Conservation (phyloP, 2,329 filamentous ascomycete species). For the Akanthomyces lecanii region DNA sequence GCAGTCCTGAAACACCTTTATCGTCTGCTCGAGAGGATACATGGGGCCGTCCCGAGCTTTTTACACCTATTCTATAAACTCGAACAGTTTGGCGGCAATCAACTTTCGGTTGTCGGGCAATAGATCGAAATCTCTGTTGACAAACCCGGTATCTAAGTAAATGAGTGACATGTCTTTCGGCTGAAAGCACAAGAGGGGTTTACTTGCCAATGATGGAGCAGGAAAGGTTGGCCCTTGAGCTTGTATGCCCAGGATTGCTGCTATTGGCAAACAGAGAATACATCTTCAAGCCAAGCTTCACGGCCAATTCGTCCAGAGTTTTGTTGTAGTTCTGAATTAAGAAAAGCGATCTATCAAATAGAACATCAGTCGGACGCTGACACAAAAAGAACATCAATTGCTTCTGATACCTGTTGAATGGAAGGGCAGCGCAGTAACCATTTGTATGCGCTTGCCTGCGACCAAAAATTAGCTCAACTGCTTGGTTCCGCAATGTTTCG, state of each 20-base stretch:
- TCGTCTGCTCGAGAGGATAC: background rate
- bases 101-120: background rate
- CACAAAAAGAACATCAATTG: background rate
- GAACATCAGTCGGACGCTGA: background rate
- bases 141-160: background rate
- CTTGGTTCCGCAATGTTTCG: background rate
- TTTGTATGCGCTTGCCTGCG: background rate
- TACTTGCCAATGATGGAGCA: background rate
- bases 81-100: constrained; percentile 9
- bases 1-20: background rate
- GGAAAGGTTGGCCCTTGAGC: background rate
- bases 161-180: background rate
- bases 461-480: background rate
- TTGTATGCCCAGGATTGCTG: background rate
- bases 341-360: background rate
- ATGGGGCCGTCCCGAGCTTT: background rate
- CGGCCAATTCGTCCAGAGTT: background rate
- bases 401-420: constrained; percentile 5
- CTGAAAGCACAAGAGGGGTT: too few relatives aligned
- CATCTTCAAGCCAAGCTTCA: background rate
- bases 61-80: constrained; percentile 10
- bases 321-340: constrained; percentile 3
- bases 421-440: constrained; percentile 2
- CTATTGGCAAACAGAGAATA: background rate
- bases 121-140: background rate